Evolutionary conservation across 305 asterid species (phyloP).

Genomic region (Withania somnifera): DNA sequence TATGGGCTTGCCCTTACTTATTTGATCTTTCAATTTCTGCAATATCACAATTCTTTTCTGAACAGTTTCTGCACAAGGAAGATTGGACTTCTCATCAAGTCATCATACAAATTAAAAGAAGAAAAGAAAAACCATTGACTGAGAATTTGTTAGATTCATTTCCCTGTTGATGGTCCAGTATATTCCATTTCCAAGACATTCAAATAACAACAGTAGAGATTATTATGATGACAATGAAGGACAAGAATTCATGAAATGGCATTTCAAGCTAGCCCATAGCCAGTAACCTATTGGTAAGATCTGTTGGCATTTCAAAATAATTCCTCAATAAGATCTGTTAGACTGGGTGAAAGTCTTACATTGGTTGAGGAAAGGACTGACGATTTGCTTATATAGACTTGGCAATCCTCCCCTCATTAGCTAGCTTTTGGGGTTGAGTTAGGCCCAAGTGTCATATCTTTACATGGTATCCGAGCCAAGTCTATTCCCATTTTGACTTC

Average conservation of each 20-base stretch:
- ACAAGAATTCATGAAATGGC: background rate
- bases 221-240: background rate
- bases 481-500: no score
- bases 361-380: no score
- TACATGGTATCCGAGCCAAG: no score
- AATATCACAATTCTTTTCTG: constrained; percentile 44
- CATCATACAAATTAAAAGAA: constrained; percentile 3
- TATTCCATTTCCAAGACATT: background rate
- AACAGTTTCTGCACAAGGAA: constrained; percentile 58
- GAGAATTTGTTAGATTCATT: background rate
- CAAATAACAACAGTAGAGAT: background rate
- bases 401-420: no score
- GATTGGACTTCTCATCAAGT: background rate
- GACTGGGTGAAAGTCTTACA: no score
- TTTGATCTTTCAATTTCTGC: constrained; percentile 52
- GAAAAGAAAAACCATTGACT: background rate
- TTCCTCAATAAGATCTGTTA: no score
- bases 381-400: no score
- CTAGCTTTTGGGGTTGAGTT: no score
- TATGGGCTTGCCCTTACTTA: constrained; percentile 62
- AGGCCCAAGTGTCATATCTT: no score
- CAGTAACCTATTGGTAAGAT: background rate
- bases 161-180: background rate
- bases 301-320: no score
- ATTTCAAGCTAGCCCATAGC: background rate